Percentiles rank a stretch among this genome's conserved stretches.
Conservation (phyloP, 1,284 basidiomycete species). For the Meripilus lineatus region DNA sequence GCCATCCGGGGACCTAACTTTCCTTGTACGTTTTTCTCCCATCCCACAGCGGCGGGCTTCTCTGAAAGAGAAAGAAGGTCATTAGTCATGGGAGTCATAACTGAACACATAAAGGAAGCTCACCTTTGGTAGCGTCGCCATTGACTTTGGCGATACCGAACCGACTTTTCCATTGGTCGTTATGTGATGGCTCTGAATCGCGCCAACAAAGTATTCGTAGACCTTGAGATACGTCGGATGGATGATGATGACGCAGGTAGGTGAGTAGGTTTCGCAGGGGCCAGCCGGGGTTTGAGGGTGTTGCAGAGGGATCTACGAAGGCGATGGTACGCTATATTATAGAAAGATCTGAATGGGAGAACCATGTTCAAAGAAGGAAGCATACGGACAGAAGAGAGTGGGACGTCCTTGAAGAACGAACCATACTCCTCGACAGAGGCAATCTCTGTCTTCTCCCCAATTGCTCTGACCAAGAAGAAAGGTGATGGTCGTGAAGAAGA, state of each 20-base stretch:
- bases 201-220: conserved; percentile 78
- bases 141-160: conserved; percentile 46
- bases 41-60: conserved; percentile 76
- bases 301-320: conserved; percentile 87
- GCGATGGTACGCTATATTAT: conserved; percentile 56
- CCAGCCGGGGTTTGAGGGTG: conserved; percentile 84
- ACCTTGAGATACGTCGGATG: conserved; percentile 35
- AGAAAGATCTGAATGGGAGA: neutral
- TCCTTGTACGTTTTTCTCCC: conserved; percentile 87
- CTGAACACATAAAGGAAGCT: neutral
- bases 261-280: conserved; percentile 89
- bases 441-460: conserved; percentile 31
- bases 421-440: conserved; percentile 53
- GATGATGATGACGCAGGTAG: conserved; percentile 62
- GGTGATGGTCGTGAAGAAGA: conserved; percentile 28
- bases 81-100: neutral
- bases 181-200: conserved; percentile 42
- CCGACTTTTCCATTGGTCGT: conserved; percentile 54
- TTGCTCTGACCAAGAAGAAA: conserved; percentile 56
- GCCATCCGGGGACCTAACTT: conserved; percentile 88
- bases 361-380: neutral
- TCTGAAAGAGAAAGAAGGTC: conserved; percentile 10
- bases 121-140: conserved; percentile 11
- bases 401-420: conserved; percentile 44
- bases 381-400: conserved; percentile 9